Conservation (phyloP, 1,284 basidiomycete genomes). For the Cryptococcus hybrid region DNA sequence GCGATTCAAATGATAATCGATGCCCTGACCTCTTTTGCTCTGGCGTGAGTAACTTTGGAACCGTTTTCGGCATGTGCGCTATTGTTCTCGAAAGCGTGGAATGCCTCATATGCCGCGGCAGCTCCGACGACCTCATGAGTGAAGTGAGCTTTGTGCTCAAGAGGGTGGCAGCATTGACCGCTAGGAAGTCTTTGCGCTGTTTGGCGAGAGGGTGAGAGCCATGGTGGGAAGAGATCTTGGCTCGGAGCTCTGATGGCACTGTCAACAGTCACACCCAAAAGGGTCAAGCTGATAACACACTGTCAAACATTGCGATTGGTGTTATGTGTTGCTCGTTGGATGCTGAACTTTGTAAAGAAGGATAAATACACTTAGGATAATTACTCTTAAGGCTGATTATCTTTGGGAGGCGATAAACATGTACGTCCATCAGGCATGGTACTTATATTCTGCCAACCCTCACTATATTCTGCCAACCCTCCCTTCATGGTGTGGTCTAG, state of each 20-base stretch:
- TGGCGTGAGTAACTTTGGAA: slow-evolving; percentile 25
- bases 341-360: too few relatives aligned
- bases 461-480: too few relatives aligned
- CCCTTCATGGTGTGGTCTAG: too few relatives aligned
- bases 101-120: slow-evolving; percentile 36
- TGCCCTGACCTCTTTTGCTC: slow-evolving; percentile 23
- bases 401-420: too few relatives aligned
- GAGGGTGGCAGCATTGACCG: slow-evolving; percentile 22
- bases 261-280: background rate
- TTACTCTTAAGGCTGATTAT: too few relatives aligned
- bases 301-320: background rate
- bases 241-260: slow-evolving; percentile 18
- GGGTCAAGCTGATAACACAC: background rate
- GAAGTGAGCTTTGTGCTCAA: slow-evolving; percentile 38
- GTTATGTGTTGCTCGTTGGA: too few relatives aligned
- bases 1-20: background rate
- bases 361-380: too few relatives aligned
- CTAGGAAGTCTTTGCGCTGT: slow-evolving; percentile 35
- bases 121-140: slow-evolving; percentile 35
- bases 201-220: slow-evolving; percentile 22
- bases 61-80: slow-evolving; percentile 15
- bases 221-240: slow-evolving; percentile 21
- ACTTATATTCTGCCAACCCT: too few relatives aligned
- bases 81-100: slow-evolving; percentile 33
- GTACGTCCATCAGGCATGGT: too few relatives aligned